Base-by-base conservation (phyloP, 1,139 yeast species). In the Zygosaccharomyces sapae region DNA sequence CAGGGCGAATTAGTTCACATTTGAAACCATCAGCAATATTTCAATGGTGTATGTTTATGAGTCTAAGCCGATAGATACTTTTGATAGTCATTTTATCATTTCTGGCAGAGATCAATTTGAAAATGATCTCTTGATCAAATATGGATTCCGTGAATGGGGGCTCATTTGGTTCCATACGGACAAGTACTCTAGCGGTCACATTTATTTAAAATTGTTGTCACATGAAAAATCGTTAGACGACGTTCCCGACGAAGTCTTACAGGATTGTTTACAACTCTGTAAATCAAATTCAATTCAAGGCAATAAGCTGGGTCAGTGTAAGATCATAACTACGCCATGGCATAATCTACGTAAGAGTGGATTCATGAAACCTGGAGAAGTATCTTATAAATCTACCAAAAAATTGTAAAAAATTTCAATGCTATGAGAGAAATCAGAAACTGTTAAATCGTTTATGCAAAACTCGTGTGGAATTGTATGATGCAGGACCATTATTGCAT, bases 91-190 rank as follows among this genome's bases (percentile, higher is more conserved):
- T 42, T 53, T 50, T 39, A 46, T 66, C 6, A 45, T 61, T 55
- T 82, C 84, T 83, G 95, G 95, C 3, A 81, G 76, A 59, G 87
- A 86, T 63, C 85, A 85, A 64, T 70, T 73, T 51, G 95, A 86
- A 65, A 86, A 86, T 61, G 95, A 85, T 58, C 76, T 80, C 20
- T 68, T 87, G 49, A 83, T 87, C 49, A 81, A 80, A 59, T 75
- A 80, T 59, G 88, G 92, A 0, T 75, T 79, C 55, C 82, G 81
- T 12, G 79, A 76, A 50, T 47, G 62, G 43, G 56, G 59, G 31
- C 86, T 85, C 61, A 70, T 85, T 5, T 87, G 96, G 94, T 86
- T 87, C 60, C 95, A 86, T 64, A 90, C 83, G 5, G 94, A 86
- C 58, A 84, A 83, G 56, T 73, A 81, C 46, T 82, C 90, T 7